phyloP scores from a whole-genome alignment of 202 grass and related monocot species.

The Sporobolus alterniflorus region DNA sequence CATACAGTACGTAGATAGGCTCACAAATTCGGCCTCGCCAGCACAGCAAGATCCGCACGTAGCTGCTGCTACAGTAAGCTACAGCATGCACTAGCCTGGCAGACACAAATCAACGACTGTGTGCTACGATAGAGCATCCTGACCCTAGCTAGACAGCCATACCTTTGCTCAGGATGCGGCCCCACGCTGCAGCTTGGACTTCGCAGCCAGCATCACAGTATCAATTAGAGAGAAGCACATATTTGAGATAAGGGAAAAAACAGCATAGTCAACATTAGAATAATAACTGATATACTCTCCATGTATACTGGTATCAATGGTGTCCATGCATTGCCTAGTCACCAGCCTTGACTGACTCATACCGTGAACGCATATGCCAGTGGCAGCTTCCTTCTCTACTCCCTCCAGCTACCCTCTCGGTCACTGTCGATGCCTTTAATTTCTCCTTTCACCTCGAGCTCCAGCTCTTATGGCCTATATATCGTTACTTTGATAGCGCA shows the following conservation, averaged over 20 bases:
- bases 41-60: background rate
- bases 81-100: conserved; percentile 9
- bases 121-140: too few species aligned
- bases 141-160: conserved; percentile 22
- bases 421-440: background rate
- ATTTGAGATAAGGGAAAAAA: background rate
- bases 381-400: background rate
- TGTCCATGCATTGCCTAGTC: background rate
- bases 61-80: background rate
- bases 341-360: background rate
- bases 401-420: background rate
- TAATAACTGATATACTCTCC: background rate
- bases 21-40: conserved; percentile 11
- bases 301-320: background rate
- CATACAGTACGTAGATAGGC: conserved; percentile 18
- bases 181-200: background rate
- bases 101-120: too few species aligned
- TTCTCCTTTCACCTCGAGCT: background rate
- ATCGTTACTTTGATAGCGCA: background rate
- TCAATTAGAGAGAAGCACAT: background rate
- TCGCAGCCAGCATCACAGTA: background rate
- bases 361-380: background rate
- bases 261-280: background rate
- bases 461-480: background rate
- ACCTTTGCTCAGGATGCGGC: background rate